Evolutionary conservation across 768 basidiomycete genomes (phyloP).

Genomic region (Rhodosporidiobolus sp.): DNA sequence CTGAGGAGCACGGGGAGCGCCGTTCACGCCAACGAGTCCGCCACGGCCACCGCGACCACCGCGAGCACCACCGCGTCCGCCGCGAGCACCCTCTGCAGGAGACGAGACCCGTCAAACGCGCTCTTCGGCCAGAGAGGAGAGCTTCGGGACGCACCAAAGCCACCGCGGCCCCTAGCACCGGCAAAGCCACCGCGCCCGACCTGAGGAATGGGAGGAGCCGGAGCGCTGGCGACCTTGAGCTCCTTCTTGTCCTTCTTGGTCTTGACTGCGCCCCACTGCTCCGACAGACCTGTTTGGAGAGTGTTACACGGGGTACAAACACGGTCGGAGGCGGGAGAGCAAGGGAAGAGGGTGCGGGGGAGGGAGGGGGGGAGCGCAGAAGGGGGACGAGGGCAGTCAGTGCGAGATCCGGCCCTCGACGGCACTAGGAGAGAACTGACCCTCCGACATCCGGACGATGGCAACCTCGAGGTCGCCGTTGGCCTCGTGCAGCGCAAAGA

Average conservation of each 20-base stretch:
- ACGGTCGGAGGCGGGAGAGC: too few relatives aligned
- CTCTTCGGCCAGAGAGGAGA: too few relatives aligned
- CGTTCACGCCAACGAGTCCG: constrained; percentile 27
- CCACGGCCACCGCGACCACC: constrained; percentile 33
- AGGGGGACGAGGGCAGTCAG: neutral
- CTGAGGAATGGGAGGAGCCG: constrained; percentile 5
- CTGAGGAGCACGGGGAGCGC: constrained; percentile 24
- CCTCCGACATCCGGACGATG: constrained; percentile 39
- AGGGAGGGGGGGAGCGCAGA: neutral
- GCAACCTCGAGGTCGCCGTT: constrained; percentile 40
- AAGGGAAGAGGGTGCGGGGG: neutral
- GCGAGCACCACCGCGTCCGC: constrained; percentile 28
- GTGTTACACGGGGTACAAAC: too few relatives aligned
- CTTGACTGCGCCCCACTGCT: constrained; percentile 41
- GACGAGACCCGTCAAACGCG: neutral
- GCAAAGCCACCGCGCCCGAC: constrained; percentile 25
- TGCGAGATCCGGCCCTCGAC: neutral
- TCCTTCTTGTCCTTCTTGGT: constrained; percentile 42
- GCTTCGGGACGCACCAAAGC: constrained; percentile 18
- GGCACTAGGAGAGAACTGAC: constrained; percentile 12
- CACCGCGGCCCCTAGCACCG: constrained; percentile 27
- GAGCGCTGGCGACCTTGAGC: constrained; percentile 3
- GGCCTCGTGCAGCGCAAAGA: constrained; percentile 38
- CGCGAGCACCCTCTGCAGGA: constrained; percentile 32
- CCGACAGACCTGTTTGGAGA: constrained; percentile 30